These are phyloP conservation scores for Paecilomyces sp. DNA, from an alignment of 2,329 filamentous ascomycete genomes.

Conservation along the genomic window DNA sequence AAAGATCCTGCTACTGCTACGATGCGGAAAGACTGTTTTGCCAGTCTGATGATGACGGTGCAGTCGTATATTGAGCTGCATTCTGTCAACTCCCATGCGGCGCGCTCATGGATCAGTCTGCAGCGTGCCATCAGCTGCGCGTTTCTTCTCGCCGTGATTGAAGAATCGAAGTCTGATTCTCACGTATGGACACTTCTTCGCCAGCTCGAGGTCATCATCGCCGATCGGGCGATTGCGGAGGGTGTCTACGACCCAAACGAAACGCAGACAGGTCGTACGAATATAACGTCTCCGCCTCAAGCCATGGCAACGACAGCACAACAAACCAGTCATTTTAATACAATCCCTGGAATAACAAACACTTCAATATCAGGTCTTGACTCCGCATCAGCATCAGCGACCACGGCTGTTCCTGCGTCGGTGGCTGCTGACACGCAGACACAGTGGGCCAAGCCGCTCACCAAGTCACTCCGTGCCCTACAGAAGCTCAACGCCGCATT, in stretches of 20 bases:
- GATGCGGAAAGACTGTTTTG: constrained; percentile 49
- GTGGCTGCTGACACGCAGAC: constrained; percentile 28
- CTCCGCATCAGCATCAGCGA: constrained; percentile 17
- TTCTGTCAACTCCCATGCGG: constrained; percentile 33
- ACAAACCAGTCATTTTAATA: constrained; percentile 10
- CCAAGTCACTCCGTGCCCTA: constrained; percentile 38
- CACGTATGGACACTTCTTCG: constrained; percentile 33
- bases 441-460: constrained; percentile 40
- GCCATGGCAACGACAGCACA: constrained; percentile 7
- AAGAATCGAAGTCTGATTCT: constrained; percentile 36
- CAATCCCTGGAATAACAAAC: constrained; percentile 23
- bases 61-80: constrained; percentile 55
- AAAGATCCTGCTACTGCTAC: constrained; percentile 29
- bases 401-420: constrained; percentile 19
- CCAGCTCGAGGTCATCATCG: constrained; percentile 37
- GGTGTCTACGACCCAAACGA: constrained; percentile 17
- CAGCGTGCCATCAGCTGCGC: constrained; percentile 42
- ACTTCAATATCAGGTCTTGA: constrained; percentile 16
- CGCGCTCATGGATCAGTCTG: constrained; percentile 41
- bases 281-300: constrained; percentile 12
- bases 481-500: constrained; percentile 39
- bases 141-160: constrained; percentile 40
- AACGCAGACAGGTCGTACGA: constrained; percentile 3
- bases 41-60: constrained; percentile 49
- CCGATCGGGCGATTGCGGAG: constrained; percentile 33